These are phyloP conservation scores for Soucietia sequanensis DNA, from an alignment of 805 yeast genomes.

Conservation along the genomic window DNA sequence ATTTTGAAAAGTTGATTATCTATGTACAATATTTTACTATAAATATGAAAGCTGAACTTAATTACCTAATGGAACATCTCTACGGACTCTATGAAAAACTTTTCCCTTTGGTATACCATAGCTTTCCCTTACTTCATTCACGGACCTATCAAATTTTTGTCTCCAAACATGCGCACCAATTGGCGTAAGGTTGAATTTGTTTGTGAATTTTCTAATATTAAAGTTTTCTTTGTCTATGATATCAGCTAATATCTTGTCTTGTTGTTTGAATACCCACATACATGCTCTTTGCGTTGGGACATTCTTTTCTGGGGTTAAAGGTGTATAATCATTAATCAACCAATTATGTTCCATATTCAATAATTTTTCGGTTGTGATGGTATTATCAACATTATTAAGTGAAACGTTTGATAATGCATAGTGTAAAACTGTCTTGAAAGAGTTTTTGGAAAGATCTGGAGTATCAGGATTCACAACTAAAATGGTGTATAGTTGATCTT, in stretches of 20 bases:
- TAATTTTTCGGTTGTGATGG: constrained; percentile 47
- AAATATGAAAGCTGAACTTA: too few relatives aligned
- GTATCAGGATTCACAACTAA: constrained; percentile 88
- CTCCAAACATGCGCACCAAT: constrained; percentile 95
- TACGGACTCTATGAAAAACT: constrained; percentile 67
- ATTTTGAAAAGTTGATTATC: too few relatives aligned
- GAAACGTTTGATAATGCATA: constrained; percentile 75
- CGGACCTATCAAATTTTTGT: constrained; percentile 75
- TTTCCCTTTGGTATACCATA: constrained; percentile 76
- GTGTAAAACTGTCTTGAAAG: constrained; percentile 68
- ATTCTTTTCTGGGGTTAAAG: constrained; percentile 90
- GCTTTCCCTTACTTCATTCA: constrained; percentile 61
- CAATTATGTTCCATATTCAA: constrained; percentile 28
- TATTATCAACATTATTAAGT: constrained; percentile 55
- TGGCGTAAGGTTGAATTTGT: constrained; percentile 55
- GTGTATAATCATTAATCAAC: constrained; percentile 57
- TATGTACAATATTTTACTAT: constrained; percentile 4
- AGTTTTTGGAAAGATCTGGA: constrained; percentile 70
- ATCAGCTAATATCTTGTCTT: constrained; percentile 15
- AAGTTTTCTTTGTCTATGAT: constrained; percentile 44
- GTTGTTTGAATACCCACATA: constrained; percentile 88
- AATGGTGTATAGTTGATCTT: constrained; percentile 65
- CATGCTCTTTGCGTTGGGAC: constrained; percentile 78
- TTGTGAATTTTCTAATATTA: constrained; percentile 69
- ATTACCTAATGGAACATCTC: constrained; percentile 21